These are phyloP conservation scores for Triglochin maritima DNA, from an alignment of 106 monocot genomes.

Conservation along the genomic window DNA sequence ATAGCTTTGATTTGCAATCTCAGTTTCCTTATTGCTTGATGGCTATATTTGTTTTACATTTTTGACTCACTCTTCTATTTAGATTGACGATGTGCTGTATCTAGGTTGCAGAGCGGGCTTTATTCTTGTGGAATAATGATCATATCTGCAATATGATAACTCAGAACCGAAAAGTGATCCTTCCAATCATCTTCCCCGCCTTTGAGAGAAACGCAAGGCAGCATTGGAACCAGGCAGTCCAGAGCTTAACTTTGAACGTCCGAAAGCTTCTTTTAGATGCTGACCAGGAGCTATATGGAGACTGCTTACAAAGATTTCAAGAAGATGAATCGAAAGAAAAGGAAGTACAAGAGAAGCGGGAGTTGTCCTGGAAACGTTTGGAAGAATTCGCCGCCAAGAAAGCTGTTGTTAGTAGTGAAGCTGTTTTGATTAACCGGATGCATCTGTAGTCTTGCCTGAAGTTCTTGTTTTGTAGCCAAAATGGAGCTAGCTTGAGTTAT, in stretches of 20 bases:
- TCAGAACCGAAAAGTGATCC: constrained; percentile 34
- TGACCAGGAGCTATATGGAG: constrained; percentile 28
- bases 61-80: not conserved
- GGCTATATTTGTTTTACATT: too few relatives aligned
- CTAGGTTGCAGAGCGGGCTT: constrained; percentile 23
- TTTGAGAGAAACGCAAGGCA: constrained; percentile 27
- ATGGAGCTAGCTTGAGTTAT: too few relatives aligned
- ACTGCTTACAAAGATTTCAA: constrained; percentile 5
- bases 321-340: not conserved
- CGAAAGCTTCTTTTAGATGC: constrained; percentile 27
- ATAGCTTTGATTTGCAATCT: too few relatives aligned
- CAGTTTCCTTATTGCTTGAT: too few relatives aligned
- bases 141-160: constrained; percentile 28
- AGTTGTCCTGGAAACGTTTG: constrained; percentile 27
- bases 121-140: constrained; percentile 47
- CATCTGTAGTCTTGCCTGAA: too few relatives aligned
- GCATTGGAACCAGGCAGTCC: constrained; percentile 45
- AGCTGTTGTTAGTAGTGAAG: constrained; percentile 23
- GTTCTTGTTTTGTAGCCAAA: too few relatives aligned
- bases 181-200: constrained; percentile 42
- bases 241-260: constrained; percentile 35
- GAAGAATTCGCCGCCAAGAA: constrained; percentile 32
- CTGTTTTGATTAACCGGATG: not conserved
- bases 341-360: constrained; percentile 6
- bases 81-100: not conserved